Evolutionary conservation across 2,329 filamentous ascomycete species (phyloP), one percentile per base, ranked within the genome.

Genomic region (Lecanicillium sp.): DNA sequence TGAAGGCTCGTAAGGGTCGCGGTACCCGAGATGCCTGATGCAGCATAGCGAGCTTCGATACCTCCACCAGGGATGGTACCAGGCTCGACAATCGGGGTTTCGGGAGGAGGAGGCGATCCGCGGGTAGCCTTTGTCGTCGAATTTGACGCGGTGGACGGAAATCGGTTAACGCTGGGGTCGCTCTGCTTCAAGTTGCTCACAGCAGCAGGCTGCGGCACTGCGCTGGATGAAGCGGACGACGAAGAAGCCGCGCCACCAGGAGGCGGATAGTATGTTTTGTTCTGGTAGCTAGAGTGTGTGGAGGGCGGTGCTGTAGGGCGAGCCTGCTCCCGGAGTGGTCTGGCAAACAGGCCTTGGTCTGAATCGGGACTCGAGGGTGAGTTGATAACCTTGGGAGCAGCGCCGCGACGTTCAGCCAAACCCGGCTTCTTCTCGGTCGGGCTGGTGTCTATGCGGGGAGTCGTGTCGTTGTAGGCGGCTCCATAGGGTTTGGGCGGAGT

Each of bases 31-130:
- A 95, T 95, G 29, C 90, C 90, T 23, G 90, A 86, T 3, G 90
- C 89, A 3, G 90, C 90, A 74, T 94, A 96, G 48, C 90, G 81
- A 43, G 89, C 87, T 64, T 95, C 90, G 57, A 96, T 95, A 48
- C 87, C 88, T 33, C 86, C 88, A 46, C 82, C 81, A 2, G 84
- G 81, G n/a, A 82, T 74, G 45, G 73, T 74, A 15, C 80, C 82
- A 1, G 86, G 87, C 33, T 85, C 86, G 24, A 86, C 78, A 52
- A 91, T 77, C 26, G 93, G 89, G 0, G 93, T 97, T 64, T 97
- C 91, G 8, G 93, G 93, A 1, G 93, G 93, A 4, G 93, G 91
- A 5, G 93, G 93, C 23, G 91, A 97, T 36, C 93, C 93, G 57
- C 93, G 80, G 60, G 87, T 90, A 17, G 93, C 93, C 55, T 87